A percentile compares a stretch with the other conserved stretches of the same genome.
These are phyloP conservation scores for Hemerocallis citrina DNA, from an alignment of 106 monocot genomes.

Conservation along the genomic window DNA sequence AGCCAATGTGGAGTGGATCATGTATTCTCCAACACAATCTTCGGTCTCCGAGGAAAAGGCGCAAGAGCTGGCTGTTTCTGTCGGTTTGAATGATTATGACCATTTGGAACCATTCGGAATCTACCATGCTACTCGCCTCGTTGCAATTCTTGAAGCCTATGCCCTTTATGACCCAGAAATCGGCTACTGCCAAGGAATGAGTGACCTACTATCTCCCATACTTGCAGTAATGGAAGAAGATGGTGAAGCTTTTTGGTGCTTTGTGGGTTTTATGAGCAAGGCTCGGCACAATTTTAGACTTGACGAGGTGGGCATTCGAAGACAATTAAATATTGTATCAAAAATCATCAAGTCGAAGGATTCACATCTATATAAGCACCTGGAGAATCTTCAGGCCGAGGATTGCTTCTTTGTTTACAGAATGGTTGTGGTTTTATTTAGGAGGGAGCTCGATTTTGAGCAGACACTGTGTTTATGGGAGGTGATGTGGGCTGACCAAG, in stretches of 20 bases:
- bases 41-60: conserved; percentile 43
- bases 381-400: conserved; percentile 78
- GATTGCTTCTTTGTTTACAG: conserved; percentile 91
- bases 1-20: conserved; percentile 85
- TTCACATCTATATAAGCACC: conserved; percentile 53
- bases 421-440: conserved; percentile 82
- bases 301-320: conserved; percentile 69
- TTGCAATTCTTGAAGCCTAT: conserved; percentile 80
- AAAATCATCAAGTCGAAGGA: conserved; percentile 82
- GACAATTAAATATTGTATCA: conserved; percentile 65
- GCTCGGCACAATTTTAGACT: conserved; percentile 77
- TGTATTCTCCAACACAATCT: conserved; percentile 51
- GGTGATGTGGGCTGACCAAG: conserved; percentile 94
- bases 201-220: conserved; percentile 79
- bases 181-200: conserved; percentile 97
- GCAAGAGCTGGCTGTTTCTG: conserved; percentile 29
- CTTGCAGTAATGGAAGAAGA: conserved; percentile 71
- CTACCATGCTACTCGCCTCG: conserved; percentile 71
- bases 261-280: conserved; percentile 83
- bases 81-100: conserved; percentile 70
- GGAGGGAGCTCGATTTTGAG: conserved; percentile 79
- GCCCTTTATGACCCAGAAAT: conserved; percentile 77
- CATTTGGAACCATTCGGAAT: conserved; percentile 72
- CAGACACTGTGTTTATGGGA: conserved; percentile 89
- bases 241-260: conserved; percentile 85